Conservation (phyloP, 306 rosid species). For the Hippophae rhamnoides region DNA sequence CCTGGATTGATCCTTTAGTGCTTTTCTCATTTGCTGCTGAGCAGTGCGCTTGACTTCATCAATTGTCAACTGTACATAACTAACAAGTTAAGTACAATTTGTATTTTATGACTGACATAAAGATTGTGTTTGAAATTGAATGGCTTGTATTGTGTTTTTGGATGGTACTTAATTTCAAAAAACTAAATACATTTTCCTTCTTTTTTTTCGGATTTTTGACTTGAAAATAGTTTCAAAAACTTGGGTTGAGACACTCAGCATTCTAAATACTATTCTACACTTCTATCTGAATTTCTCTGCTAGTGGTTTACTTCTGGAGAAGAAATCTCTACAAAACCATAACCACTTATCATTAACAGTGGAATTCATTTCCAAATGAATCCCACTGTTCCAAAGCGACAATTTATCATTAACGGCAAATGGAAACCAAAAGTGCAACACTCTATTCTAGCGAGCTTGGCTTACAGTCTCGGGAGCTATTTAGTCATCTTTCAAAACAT, state of each 20-base stretch:
- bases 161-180: too few species aligned
- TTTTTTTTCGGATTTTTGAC: too few species aligned
- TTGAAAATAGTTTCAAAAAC: too few species aligned
- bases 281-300: too few species aligned
- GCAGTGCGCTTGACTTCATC: slow-evolving; percentile 95
- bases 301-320: too few species aligned
- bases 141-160: too few species aligned
- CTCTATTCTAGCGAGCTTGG: slow-evolving; percentile 12
- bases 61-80: slow-evolving; percentile 61
- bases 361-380: too few species aligned
- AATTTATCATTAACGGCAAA: background rate
- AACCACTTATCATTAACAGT: background rate
- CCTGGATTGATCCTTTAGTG: slow-evolving; percentile 83
- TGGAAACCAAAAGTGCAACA: background rate
- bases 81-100: slow-evolving; percentile 15
- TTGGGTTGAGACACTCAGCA: too few species aligned
- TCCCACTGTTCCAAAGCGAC: background rate
- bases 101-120: slow-evolving; percentile 5
- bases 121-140: background rate
- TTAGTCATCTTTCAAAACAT: slow-evolving; percentile 11
- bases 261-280: too few species aligned
- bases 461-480: background rate
- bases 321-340: too few species aligned
- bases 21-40: slow-evolving; percentile 87
- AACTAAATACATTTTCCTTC: too few species aligned